Base-by-base conservation (phyloP, 208 protist genomes). In the Trypanosoma avium region DNA sequence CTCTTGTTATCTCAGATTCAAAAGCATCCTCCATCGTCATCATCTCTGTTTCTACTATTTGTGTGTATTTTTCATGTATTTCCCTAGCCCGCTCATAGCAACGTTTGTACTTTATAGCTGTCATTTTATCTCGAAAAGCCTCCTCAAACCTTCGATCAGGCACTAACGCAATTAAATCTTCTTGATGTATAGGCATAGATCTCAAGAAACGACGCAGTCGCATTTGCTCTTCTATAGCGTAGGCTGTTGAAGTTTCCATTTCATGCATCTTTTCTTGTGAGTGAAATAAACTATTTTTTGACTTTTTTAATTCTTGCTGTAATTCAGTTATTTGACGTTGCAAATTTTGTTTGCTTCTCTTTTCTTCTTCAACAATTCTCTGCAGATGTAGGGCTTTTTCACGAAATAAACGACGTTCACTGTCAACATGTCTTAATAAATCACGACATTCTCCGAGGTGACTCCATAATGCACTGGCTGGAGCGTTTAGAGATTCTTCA, bases 111-210 rank as follows among this genome's bases (percentile, higher is more conserved):
- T 45, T 38, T 29, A 93, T 87, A 40, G 64, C 59, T 26, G 52
- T 55, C 78, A 93, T 88, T 69, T 93, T 93, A 59, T 93, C 86
- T 33, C 49, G 27, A 50, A 93, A 93, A 12, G 86, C 81, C 50
- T 86, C 81, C 59, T 90, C 73, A 40, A 90, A 90, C 32, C 81
- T 77, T 24, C 86, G 81, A 64, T 90, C 86, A 9, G 83, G 83
- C 4, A 84, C 79, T 6, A 93, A 63, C 0, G 48, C n/a, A 1
- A 65, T 69, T 7, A 68, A 38, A 7, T 50, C 55, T 15, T 46
- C 61, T 2, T 30, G 29, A 4, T 10, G 1, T 0, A 57, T 21
- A 13, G 81, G 79, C 6, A 84, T 33, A 0, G 79, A 46, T 9
- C 84, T 78, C 42, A 91, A 48, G 17, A 80, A 66, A 24, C 79